Evolutionary conservation across 2,329 filamentous ascomycete genomes (phyloP).

Genomic region (Fusarium austroafricanum): DNA sequence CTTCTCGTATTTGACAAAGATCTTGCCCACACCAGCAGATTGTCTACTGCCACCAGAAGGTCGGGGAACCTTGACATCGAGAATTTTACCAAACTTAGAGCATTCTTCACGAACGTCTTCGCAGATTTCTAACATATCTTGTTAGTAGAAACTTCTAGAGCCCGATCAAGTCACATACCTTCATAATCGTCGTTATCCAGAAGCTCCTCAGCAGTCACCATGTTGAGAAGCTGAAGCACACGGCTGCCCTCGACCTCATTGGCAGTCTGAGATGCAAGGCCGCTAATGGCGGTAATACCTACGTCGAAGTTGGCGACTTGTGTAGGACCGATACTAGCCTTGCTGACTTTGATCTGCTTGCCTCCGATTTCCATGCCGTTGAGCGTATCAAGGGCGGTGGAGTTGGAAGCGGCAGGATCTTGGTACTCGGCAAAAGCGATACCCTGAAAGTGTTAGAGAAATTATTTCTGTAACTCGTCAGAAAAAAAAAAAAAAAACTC

Average conservation of each 20-base stretch:
- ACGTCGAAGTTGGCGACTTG: conserved; percentile 93
- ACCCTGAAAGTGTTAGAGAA: conserved; percentile 68
- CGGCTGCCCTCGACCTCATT: conserved; percentile 81
- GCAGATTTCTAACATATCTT: conserved; percentile 78
- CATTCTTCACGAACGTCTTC: conserved; percentile 96
- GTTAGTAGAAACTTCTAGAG: conserved; percentile 49
- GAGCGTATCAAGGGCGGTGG: conserved; percentile 88
- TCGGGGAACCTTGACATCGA: conserved; percentile 93
- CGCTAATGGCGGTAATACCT: conserved; percentile 96
- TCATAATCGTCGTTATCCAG: conserved; percentile 96
- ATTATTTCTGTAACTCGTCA: too few relatives aligned
- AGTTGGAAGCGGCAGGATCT: conserved; percentile 76
- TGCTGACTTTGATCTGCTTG: conserved; percentile 83
- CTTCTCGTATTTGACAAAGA: conserved; percentile 92
- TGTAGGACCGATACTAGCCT: conserved; percentile 93
- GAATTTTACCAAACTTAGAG: conserved; percentile 84
- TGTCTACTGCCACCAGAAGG: conserved; percentile 85
- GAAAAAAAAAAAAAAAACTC: too few relatives aligned
- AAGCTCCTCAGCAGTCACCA: conserved; percentile 96
- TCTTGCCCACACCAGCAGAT: conserved; percentile 93
- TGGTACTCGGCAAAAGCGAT: conserved; percentile 97
- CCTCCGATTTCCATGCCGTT: conserved; percentile 95
- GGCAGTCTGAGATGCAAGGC: conserved; percentile 91
- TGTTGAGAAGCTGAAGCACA: conserved; percentile 94
- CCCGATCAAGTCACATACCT: conserved; percentile 64